A percentile compares a stretch with the other conserved stretches of the same genome.
These are phyloP conservation scores for Noccaea caerulescens DNA, from an alignment of 345 rosid species.

Conservation along the genomic window DNA sequence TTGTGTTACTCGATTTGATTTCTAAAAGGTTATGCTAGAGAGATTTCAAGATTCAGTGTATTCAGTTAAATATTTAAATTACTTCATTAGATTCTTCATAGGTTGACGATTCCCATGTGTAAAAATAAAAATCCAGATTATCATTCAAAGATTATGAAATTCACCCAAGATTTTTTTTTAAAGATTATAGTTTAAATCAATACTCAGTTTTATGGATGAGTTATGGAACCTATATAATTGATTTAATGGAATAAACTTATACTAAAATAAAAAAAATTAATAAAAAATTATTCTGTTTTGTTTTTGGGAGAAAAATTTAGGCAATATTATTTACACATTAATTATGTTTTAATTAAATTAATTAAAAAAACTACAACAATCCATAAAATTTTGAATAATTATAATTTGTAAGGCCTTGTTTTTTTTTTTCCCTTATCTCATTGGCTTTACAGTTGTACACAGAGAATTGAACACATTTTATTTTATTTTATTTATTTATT, in stretches of 20 bases:
- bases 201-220: neutral
- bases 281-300: neutral
- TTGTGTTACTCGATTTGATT: neutral
- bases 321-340: neutral
- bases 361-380: neutral
- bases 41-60: neutral
- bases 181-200: neutral
- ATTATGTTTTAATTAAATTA: too few species aligned
- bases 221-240: slow-evolving; percentile 1
- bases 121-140: neutral
- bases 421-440: neutral
- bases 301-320: neutral
- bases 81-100: neutral
- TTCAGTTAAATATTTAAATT: neutral
- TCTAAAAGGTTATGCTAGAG: too few species aligned
- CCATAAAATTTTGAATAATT: neutral
- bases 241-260: neutral
- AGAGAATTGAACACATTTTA: slow-evolving; percentile 37
- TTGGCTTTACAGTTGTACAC: slow-evolving; percentile 34
- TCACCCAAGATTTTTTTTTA: neutral
- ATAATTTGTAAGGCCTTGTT: neutral
- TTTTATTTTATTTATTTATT: too few species aligned
- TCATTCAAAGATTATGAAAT: slow-evolving; percentile 14
- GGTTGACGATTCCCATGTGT: neutral
- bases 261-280: neutral